These are phyloP conservation scores for Trichoderma atroviride DNA, from an alignment of 2,329 filamentous ascomycete genomes.

Conservation along the genomic window DNA sequence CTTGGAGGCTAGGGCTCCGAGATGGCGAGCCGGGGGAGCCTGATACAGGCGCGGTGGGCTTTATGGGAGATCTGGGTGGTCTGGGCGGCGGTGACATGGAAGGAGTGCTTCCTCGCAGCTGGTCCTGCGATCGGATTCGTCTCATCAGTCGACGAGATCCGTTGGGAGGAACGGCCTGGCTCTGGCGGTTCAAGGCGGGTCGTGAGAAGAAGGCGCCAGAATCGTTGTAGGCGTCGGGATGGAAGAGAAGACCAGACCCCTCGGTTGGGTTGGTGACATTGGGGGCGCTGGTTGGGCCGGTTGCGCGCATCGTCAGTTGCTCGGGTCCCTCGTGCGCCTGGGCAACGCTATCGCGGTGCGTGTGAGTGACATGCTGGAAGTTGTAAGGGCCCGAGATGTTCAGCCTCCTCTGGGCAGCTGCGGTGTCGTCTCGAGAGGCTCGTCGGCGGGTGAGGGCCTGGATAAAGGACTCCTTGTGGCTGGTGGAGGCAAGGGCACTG, in stretches of 20 bases:
- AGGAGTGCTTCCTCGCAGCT: conserved; percentile 48
- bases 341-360: conserved; percentile 52
- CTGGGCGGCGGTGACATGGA: conserved; percentile 49
- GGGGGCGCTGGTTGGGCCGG: conserved; percentile 30
- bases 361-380: conserved; percentile 67
- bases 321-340: conserved; percentile 32
- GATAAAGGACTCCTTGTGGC: conserved; percentile 50
- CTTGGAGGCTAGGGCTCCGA: conserved; percentile 58
- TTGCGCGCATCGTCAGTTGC: conserved; percentile 27
- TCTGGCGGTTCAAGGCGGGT: conserved; percentile 27
- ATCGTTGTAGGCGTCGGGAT: conserved; percentile 43
- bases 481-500: conserved; percentile 32
- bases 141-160: conserved; percentile 45
- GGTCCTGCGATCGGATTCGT: conserved; percentile 53
- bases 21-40: conserved; percentile 52
- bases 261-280: conserved; percentile 33
- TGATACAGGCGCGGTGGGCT: conserved; percentile 36
- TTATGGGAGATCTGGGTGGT: conserved; percentile 48
- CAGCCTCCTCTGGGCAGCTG: conserved; percentile 43
- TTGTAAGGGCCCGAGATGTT: conserved; percentile 67
- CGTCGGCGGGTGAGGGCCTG: conserved; percentile 57
- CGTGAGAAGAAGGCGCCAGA: conserved; percentile 23
- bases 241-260: conserved; percentile 48
- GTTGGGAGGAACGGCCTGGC: conserved; percentile 30
- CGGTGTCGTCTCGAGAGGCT: conserved; percentile 40